A percentile compares a stretch with the other conserved stretches of the same genome.
Evolutionary conservation across 108 stramenopile species (phyloP).

Genomic region (Schizochytrium sp.): DNA sequence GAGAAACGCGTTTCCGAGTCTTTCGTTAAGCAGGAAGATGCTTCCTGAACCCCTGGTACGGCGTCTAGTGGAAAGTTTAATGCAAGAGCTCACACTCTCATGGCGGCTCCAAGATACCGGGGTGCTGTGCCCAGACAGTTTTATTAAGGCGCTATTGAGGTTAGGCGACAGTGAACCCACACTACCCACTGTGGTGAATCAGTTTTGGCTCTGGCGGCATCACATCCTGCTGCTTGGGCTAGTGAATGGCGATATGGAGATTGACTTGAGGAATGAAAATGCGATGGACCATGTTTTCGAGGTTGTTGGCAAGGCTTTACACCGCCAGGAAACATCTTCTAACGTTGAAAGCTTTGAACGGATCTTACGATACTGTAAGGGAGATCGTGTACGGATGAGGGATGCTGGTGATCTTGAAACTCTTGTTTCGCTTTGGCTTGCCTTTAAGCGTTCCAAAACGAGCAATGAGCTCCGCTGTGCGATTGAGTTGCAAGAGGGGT

Average conservation of each 20-base stretch:
- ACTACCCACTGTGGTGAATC: background rate
- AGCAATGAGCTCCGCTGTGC: conserved; percentile 11
- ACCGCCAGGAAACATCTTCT: background rate
- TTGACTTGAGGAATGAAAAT: background rate
- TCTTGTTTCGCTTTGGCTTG: conserved; percentile 52
- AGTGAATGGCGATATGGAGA: background rate
- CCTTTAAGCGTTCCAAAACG: conserved; percentile 25
- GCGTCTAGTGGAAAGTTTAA: conserved; percentile 30
- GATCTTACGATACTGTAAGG: conserved; percentile 56
- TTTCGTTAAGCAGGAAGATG: background rate
- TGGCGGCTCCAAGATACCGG: conserved; percentile 20
- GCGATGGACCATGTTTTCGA: conserved; percentile 8
- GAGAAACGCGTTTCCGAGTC: background rate
- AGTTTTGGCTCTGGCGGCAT: conserved; percentile 25
- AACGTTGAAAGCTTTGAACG: background rate
- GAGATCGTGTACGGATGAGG: background rate
- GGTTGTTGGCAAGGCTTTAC: background rate
- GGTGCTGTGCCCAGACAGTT: background rate
- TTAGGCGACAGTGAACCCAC: background rate
- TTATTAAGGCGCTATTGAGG: background rate
- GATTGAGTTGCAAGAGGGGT: conserved; percentile 33
- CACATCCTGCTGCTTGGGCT: conserved; percentile 32
- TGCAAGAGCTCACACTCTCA: background rate
- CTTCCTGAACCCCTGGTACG: background rate
- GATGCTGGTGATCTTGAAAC: background rate